These are phyloP conservation scores for Claviceps maximensis DNA, from an alignment of 2,329 filamentous ascomycete species.

Conservation along the genomic window DNA sequence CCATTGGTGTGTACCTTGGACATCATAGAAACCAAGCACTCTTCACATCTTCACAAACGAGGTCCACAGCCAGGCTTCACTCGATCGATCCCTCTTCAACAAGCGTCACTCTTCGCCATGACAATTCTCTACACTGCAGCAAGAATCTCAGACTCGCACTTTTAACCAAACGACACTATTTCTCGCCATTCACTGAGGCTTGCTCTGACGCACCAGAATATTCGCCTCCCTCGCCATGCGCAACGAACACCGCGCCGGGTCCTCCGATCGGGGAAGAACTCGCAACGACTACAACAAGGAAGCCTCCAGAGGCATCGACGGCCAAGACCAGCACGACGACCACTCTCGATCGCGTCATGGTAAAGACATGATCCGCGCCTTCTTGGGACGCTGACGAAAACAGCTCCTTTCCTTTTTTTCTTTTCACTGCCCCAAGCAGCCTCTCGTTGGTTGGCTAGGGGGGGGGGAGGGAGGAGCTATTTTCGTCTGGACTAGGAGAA, in stretches of 20 bases:
- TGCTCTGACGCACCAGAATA: background rate
- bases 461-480: background rate
- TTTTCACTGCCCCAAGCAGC: too few species aligned
- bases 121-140: background rate
- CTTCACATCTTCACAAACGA: too few species aligned
- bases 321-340: slow-evolving; percentile 20
- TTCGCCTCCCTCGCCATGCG: slow-evolving; percentile 28
- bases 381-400: slow-evolving; percentile 11
- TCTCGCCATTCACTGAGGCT: background rate
- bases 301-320: slow-evolving; percentile 10
- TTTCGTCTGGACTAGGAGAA: slow-evolving; percentile 6
- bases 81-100: background rate
- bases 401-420: slow-evolving; percentile 1
- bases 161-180: background rate
- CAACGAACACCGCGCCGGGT: slow-evolving; percentile 25
- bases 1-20: too few species aligned
- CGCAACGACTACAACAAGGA: slow-evolving; percentile 4
- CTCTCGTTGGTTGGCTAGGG: background rate
- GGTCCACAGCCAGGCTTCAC: background rate
- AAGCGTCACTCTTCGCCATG: background rate
- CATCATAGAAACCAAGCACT: too few species aligned
- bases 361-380: slow-evolving; percentile 28
- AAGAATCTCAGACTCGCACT: background rate
- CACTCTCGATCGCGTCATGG: slow-evolving; percentile 36
- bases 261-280: slow-evolving; percentile 16